A percentile compares a stretch with the other conserved stretches of the same genome.
phyloP scores from a whole-genome alignment of 257 asterid genomes.

The Solanum medicagineum region DNA sequence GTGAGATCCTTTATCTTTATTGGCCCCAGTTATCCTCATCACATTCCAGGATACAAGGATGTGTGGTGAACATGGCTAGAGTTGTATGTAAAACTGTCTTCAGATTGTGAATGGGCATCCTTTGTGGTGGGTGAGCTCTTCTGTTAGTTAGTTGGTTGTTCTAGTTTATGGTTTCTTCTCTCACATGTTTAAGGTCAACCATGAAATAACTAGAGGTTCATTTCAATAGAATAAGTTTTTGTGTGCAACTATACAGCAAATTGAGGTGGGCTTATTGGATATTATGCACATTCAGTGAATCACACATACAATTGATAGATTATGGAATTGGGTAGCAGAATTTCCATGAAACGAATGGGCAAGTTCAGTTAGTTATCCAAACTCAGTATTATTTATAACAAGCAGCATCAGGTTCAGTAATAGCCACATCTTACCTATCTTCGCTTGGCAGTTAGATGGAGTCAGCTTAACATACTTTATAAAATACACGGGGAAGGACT shows the following conservation, averaged over 20 bases:
- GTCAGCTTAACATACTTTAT: background rate
- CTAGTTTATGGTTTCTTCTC: background rate
- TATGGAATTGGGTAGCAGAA: background rate
- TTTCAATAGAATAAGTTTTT: background rate
- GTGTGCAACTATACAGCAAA: background rate
- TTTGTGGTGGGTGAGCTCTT: background rate
- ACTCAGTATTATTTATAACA: background rate
- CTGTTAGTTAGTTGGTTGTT: background rate
- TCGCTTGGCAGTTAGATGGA: background rate
- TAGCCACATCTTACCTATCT: background rate
- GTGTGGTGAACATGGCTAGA: background rate
- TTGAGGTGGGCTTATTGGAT: background rate
- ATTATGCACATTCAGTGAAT: background rate
- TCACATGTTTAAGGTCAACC: background rate
- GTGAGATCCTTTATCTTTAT: slow-evolving; percentile 16
- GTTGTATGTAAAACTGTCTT: background rate
- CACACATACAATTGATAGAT: background rate
- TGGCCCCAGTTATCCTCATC: background rate
- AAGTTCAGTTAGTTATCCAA: background rate
- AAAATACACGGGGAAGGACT: background rate
- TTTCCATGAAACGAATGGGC: background rate
- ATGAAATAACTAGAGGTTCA: background rate
- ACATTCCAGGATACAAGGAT: background rate
- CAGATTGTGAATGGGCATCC: background rate
- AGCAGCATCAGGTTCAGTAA: background rate